Base-by-base conservation (phyloP, 1,284 basidiomycete genomes). In the Trametes hirsuta region DNA sequence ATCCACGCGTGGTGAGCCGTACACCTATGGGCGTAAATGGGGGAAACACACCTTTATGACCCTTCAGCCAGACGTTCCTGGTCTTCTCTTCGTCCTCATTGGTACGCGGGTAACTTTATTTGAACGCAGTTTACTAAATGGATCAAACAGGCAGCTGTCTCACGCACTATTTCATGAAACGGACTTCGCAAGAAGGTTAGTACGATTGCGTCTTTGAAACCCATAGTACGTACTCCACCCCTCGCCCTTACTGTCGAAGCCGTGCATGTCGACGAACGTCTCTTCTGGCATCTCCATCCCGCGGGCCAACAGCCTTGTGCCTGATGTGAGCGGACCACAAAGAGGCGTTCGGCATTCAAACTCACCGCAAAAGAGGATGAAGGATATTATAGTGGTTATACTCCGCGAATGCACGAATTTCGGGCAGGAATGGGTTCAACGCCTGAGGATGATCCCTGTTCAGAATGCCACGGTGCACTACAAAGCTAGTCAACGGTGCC, bases 151-250 rank as follows among this genome's bases (percentile, higher is more conserved):
- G 2, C 14, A 8, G 25, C 15, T 5, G 24, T 18, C 49, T 24
- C 15, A 61, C 61, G 25, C 45, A 83, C 82, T 84, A 84, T 69
- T 84, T 84, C 81, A 84, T 83, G 68, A 81, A 84, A n/a, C 81
- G 75, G 2, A 79, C 82, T 84, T 44, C 12, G n/a, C 18, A 4
- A 11, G 2, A 11, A 15, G 14, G 24, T 69, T 59, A 18, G 68
- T 61, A 62, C 68, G 5, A 3, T 21, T 15, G 25, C 25, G n/a
- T 18, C 41, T 25, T 21, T 2, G 1, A 25, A 14, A 45, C 2
- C 18, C 18, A 18, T 18, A 40, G 6, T 3, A 58, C 68, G 25
- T 47, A 75, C 75, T 68, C 47, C 68, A 75, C 14, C 71, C 70
- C 35, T 76, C 74, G 1, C 72, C 70, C 24, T 67, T 59, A 1